Percentiles rank a stretch among this genome's conserved stretches.
Conservation (phyloP, 2,329 filamentous ascomycete genomes). For the Dryadomyces quercivorus region DNA sequence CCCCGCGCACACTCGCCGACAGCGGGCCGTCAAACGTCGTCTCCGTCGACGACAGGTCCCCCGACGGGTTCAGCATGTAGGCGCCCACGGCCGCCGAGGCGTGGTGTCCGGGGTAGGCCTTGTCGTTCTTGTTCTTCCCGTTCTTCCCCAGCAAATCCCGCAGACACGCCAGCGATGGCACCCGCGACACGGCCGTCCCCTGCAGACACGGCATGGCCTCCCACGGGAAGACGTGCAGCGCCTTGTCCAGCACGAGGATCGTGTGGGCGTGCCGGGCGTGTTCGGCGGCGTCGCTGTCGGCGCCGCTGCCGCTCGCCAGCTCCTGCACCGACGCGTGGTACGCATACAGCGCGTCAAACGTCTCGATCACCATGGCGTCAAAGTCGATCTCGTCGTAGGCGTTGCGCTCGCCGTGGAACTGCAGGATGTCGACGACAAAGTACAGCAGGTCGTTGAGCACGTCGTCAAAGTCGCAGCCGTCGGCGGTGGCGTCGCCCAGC, state of each 20-base stretch:
- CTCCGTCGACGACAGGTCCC: constrained; percentile 73
- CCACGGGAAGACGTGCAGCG: constrained; percentile 87
- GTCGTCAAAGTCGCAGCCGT: constrained; percentile 69
- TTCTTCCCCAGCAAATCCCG: constrained; percentile 52
- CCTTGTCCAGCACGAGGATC: constrained; percentile 82
- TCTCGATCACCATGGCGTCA: constrained; percentile 79
- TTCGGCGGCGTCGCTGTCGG: constrained; percentile 16
- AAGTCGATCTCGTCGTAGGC: constrained; percentile 98
- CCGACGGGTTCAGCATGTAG: constrained; percentile 82
- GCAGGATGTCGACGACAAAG: constrained; percentile 90
- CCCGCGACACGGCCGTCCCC: constrained; percentile 65
- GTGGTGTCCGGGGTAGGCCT: constrained; percentile 34
- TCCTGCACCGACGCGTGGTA: constrained; percentile 50
- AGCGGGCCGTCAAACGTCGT: constrained; percentile 59
- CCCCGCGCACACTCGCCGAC: constrained; percentile 43
- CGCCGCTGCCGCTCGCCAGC: not conserved
- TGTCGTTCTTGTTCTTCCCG: not conserved
- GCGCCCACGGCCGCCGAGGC: constrained; percentile 43
- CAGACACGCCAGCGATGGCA: constrained; percentile 76
- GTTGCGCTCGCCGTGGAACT: constrained; percentile 92
- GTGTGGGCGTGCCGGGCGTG: constrained; percentile 47
- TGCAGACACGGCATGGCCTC: constrained; percentile 84
- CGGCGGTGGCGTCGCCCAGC: constrained; percentile 58
- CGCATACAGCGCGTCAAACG: constrained; percentile 66
- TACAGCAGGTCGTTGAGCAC: constrained; percentile 85